A percentile compares a stretch with the other conserved stretches of the same genome.
Evolutionary conservation across 139 green algal species (phyloP).

Genomic region (Ettlia oleoabundans): DNA sequence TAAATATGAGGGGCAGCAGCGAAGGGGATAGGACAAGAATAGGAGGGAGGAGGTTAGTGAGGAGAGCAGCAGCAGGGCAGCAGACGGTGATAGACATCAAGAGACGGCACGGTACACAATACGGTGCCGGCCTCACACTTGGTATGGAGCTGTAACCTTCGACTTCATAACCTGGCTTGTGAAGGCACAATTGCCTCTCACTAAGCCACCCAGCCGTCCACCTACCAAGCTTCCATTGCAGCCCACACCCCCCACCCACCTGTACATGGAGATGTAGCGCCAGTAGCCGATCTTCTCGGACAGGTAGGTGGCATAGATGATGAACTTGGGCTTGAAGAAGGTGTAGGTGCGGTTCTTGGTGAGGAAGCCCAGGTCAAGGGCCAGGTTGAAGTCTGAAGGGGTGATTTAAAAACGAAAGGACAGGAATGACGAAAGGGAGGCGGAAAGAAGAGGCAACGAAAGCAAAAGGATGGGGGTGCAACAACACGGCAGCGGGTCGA

Average conservation of each 20-base stretch:
- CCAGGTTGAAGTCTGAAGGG: conserved; percentile 88
- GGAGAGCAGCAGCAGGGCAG: too few species aligned
- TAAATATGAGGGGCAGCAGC: too few species aligned
- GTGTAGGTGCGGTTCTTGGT: conserved; percentile 96
- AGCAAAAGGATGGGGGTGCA: not conserved
- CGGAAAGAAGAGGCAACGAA: not conserved
- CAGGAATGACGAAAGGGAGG: not conserved
- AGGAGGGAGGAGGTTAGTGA: not conserved
- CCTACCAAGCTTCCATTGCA: too few species aligned
- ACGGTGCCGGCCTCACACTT: too few species aligned
- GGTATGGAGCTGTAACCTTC: too few species aligned
- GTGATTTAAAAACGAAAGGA: not conserved
- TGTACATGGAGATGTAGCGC: conserved; percentile 97
- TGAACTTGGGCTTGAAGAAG: conserved; percentile 99
- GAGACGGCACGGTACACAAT: too few species aligned
- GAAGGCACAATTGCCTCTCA: too few species aligned
- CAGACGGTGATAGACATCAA: too few species aligned
- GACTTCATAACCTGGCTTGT: too few species aligned
- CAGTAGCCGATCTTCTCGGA: conserved; percentile 99
- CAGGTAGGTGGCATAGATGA: conserved; percentile 99
- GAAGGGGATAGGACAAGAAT: too few species aligned
- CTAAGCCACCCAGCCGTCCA: too few species aligned
- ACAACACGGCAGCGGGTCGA: too few species aligned
- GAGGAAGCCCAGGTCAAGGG: conserved; percentile 98
- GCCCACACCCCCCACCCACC: not conserved